Percentiles rank a stretch among this genome's conserved stretches.
These are phyloP conservation scores for Linnemannia hyalina DNA, from an alignment of 192 early-diverging fungal species.

Conservation along the genomic window DNA sequence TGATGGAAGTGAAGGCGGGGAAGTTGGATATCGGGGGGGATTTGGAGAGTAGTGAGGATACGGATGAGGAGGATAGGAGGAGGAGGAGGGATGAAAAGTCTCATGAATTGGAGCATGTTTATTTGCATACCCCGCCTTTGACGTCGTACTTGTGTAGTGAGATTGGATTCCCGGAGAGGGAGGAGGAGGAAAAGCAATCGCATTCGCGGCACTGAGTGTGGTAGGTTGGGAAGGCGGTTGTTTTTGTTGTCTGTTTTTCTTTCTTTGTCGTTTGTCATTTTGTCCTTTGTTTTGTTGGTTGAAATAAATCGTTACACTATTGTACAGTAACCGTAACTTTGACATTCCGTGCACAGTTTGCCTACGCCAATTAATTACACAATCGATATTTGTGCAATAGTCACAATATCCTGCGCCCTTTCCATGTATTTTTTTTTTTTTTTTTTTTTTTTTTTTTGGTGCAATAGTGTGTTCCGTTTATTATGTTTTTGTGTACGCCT, in stretches of 20 bases:
- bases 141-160: neutral
- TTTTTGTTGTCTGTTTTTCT: no score
- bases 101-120: neutral
- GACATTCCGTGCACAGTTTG: no score
- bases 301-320: no score
- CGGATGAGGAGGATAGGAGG: neutral
- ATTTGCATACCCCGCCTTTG: conserved; percentile 9
- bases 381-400: no score
- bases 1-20: neutral
- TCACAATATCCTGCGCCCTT: no score
- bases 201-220: neutral
- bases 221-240: neutral
- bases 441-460: no score
- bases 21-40: neutral
- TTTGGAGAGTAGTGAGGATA: neutral
- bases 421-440: no score
- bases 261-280: neutral
- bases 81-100: neutral
- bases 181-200: neutral
- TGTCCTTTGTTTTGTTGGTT: neutral
- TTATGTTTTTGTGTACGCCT: no score
- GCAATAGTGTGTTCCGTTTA: no score
- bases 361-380: no score
- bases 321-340: no score
- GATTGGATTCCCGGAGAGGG: neutral